These are phyloP conservation scores for Fusarium beomiforme DNA, from an alignment of 2,329 filamentous ascomycete genomes.

Conservation along the genomic window DNA sequence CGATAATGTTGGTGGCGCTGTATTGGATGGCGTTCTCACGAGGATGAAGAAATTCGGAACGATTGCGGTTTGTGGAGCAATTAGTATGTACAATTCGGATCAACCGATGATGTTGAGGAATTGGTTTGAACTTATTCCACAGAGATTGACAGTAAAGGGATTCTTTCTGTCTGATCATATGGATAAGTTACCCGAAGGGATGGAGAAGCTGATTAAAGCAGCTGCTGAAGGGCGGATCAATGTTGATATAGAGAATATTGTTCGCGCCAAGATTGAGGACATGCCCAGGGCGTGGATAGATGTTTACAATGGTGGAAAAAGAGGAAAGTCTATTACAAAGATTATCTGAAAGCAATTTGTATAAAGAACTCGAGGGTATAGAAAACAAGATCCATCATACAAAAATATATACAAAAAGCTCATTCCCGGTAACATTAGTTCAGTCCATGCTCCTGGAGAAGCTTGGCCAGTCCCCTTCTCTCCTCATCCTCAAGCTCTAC, in stretches of 20 bases:
- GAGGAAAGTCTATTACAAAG: constrained; percentile 18
- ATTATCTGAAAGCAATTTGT: background rate
- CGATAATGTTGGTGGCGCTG: constrained; percentile 6
- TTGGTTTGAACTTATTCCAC: constrained; percentile 11
- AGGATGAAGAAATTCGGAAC: constrained; percentile 8
- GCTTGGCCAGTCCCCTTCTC: background rate
- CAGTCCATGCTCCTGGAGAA: constrained; percentile 4
- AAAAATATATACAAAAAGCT: rapidly evolving
- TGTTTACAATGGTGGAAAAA: constrained; percentile 15
- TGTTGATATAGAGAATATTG: constrained; percentile 8
- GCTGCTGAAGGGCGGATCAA: constrained; percentile 3
- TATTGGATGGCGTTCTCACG: background rate
- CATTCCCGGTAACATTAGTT: background rate
- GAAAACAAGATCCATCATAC: background rate
- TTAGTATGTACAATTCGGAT: background rate
- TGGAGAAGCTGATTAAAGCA: background rate
- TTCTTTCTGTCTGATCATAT: constrained; percentile 14
- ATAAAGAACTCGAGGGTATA: background rate
- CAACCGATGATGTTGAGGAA: background rate
- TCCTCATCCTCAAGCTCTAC: constrained; percentile 14
- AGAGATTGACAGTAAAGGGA: background rate
- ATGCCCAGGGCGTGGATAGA: constrained; percentile 18
- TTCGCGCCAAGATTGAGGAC: constrained; percentile 11
- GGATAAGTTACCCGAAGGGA: background rate
- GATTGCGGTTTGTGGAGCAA: background rate